Base-by-base conservation (phyloP, 1,284 basidiomycete genomes). In the Trichosporon faecale region DNA sequence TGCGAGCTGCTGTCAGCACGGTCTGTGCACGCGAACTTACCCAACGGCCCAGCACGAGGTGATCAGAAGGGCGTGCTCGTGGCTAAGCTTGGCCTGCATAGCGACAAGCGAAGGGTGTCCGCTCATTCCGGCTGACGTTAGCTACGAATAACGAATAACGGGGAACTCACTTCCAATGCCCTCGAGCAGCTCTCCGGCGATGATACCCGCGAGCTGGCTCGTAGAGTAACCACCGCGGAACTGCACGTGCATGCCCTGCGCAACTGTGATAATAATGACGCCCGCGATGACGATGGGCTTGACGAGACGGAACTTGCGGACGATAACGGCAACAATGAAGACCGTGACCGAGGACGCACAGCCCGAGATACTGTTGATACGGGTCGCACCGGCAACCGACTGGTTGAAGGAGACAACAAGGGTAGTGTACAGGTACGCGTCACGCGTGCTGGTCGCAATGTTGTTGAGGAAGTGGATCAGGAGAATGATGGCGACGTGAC, bases 161-260 rank as follows among this genome's bases (percentile, higher is more conserved):
- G n/a, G n/a, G 16, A 9, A 44, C 40, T 44, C 40, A 44, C 40
- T 80, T 6, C 79, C 84, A 63, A 85, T 75, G 73, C 84, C 84
- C 27, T 85, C 78, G 4, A 85, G 70, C 63, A 85, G 74, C 72
- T 85, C 81, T 16, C 77, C 82, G 1, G 79, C 84, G 66, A 85
- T 76, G 21, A 85, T 73, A 64, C 82, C 82, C 0, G 77, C 73
- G 25, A 80, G 73, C 8, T 76, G 72, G 31, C 49, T 63, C 1
- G 57, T 67, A 0, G 76, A 75, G 68, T 75, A 75, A n/a, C 78
- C 81, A 31, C 83, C 82, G 49, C 85, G 80, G 80, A 75, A 85
- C 55, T 77, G 77, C 67, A 85, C 79, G 60, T 85, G 75, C n/a
- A 85, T 75, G 31, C 84, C 85, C 68, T 84, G 83, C 11, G 80